phyloP scores from a whole-genome alignment of 139 green algal species.

The Chlamydomonas sp. region DNA sequence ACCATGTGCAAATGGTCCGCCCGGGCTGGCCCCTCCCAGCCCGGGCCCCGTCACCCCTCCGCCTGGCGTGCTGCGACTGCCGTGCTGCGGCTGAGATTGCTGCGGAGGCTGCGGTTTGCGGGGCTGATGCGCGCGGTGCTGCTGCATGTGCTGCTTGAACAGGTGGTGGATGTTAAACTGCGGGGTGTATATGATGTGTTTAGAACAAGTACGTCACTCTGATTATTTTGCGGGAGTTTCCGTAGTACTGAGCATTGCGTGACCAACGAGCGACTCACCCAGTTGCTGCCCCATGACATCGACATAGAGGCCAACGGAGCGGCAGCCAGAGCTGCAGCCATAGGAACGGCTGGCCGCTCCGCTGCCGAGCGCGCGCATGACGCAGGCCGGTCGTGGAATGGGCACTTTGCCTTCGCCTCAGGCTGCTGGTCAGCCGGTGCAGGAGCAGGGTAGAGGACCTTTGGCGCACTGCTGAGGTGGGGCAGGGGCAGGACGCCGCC shows the following conservation, averaged over 20 bases:
- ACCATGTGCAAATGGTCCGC: not conserved
- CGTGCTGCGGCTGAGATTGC: not conserved
- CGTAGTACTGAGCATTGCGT: no score
- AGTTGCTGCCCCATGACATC: conserved; percentile 40
- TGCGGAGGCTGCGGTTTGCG: conserved; percentile 2
- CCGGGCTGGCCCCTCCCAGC: not conserved
- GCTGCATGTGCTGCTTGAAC: conserved; percentile 27
- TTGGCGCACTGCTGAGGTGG: not conserved
- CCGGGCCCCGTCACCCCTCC: conserved; percentile 8
- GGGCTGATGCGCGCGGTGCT: conserved; percentile 27
- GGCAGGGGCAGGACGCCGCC: conserved; percentile 62
- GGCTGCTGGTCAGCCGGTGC: not conserved
- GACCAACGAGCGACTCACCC: not conserved
- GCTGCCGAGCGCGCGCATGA: not conserved
- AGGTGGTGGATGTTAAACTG: conserved; percentile 42
- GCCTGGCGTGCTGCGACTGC: not conserved
- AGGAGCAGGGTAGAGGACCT: not conserved
- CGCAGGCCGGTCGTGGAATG: not conserved
- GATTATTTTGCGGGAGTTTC: no score
- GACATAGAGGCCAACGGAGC: conserved; percentile 31
- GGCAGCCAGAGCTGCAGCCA: not conserved
- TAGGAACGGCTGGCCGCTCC: not conserved
- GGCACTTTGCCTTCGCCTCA: not conserved
- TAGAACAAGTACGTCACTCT: no score
- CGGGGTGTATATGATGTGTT: no score